Evolutionary conservation across 306 rosid species (phyloP).

Genomic region (Casuarina equisetifolia): DNA sequence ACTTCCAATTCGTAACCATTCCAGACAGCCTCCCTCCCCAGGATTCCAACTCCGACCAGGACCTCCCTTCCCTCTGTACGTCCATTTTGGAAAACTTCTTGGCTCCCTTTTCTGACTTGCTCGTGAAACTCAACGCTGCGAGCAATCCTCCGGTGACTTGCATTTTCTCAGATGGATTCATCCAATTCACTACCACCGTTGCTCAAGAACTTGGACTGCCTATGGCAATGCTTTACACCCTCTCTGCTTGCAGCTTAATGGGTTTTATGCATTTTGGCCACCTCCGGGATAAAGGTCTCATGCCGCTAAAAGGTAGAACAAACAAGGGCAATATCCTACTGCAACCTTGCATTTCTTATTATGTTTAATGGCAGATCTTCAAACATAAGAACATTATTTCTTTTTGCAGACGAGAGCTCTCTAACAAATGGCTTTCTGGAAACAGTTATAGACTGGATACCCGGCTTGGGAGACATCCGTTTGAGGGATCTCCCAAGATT

Average conservation of each 20-base stretch:
- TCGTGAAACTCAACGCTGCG: background rate
- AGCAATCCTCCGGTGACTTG: background rate
- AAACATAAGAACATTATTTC: background rate
- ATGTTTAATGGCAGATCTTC: background rate
- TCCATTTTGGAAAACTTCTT: background rate
- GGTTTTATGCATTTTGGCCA: background rate
- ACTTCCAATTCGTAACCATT: constrained; percentile 14
- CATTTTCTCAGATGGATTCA: constrained; percentile 1
- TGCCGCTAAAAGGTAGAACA: constrained; percentile 14
- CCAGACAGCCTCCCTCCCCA: constrained; percentile 13
- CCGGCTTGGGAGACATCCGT: background rate
- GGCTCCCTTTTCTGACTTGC: constrained; percentile 13
- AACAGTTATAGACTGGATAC: constrained; percentile 22
- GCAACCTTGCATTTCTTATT: background rate
- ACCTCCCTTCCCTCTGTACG: background rate
- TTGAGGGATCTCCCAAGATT: constrained; percentile 13
- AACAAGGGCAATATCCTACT: background rate
- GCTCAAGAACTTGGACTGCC: background rate
- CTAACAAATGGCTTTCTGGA: constrained; percentile 20
- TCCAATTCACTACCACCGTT: background rate
- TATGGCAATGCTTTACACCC: background rate
- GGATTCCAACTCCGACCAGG: background rate
- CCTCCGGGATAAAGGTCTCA: background rate
- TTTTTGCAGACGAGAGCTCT: constrained; percentile 20
- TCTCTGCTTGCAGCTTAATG: background rate